These are phyloP conservation scores for Sextonia rubra DNA, from an alignment of 164 flowering plant species.

Conservation along the genomic window DNA sequence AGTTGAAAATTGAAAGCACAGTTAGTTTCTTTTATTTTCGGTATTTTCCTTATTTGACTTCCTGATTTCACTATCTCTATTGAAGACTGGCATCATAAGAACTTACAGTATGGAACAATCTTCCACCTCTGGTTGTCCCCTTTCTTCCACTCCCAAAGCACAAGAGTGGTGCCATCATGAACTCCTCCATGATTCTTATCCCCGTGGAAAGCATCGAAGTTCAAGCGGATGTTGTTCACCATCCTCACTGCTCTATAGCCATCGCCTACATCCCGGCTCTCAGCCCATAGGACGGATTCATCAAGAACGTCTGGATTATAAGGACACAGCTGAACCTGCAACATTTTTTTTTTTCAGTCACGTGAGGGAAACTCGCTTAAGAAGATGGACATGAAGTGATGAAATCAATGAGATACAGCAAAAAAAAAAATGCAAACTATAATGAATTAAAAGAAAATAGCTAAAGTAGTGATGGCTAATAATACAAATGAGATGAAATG, in stretches of 20 bases:
- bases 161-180: constrained; percentile 55
- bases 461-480: too few species aligned
- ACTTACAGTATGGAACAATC: constrained; percentile 57
- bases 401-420: too few species aligned
- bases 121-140: constrained; percentile 78
- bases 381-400: neutral
- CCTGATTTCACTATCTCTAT: neutral
- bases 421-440: too few species aligned
- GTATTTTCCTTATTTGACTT: neutral
- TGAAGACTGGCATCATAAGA: neutral
- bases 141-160: constrained; percentile 56
- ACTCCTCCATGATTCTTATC: constrained; percentile 64
- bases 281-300: constrained; percentile 57
- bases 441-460: too few species aligned
- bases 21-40: neutral
- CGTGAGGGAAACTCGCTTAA: neutral
- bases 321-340: constrained; percentile 55
- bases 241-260: constrained; percentile 52
- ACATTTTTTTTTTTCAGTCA: neutral
- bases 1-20: neutral
- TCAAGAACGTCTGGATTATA: constrained; percentile 52
- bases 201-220: constrained; percentile 63
- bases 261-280: constrained; percentile 52
- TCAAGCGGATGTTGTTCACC: constrained; percentile 57
- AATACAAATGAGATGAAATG: neutral